A percentile compares a stretch with the other conserved stretches of the same genome.
These are phyloP conservation scores for Daldinia grandis DNA, from an alignment of 495 filamentous ascomycete species.

Conservation along the genomic window DNA sequence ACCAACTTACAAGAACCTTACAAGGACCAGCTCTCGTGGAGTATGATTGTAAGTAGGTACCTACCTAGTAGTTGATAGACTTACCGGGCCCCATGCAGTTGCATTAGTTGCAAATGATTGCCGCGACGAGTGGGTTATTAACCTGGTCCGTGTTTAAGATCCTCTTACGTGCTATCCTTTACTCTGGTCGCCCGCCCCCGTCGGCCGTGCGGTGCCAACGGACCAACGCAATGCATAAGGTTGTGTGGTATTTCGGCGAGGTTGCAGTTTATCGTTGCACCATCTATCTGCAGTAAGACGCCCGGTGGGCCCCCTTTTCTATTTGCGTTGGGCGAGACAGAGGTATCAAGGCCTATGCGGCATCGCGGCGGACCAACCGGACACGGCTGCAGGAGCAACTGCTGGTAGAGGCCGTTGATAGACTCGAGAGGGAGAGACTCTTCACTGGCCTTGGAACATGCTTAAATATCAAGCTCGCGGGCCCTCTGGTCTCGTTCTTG, in stretches of 20 bases:
- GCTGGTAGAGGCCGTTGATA: neutral
- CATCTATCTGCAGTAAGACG: neutral
- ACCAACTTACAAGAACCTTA: neutral
- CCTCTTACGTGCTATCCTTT: neutral
- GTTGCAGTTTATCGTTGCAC: neutral
- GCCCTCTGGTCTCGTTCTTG: neutral
- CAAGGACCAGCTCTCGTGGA: neutral
- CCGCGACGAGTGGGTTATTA: neutral
- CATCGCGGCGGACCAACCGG: neutral
- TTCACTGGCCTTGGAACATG: neutral
- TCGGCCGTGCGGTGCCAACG: slow-evolving; percentile 2
- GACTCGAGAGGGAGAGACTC: neutral
- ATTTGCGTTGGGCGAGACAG: neutral
- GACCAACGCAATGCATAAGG: neutral
- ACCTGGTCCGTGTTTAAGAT: neutral
- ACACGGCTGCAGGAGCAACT: neutral
- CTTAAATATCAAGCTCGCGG: neutral
- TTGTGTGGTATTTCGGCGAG: neutral
- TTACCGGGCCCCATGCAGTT: neutral
- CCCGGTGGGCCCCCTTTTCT: neutral
- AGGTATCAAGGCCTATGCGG: neutral
- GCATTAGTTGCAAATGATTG: neutral
- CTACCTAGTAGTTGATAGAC: neutral
- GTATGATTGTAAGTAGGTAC: neutral
- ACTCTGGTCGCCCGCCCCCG: neutral